phyloP scores from a whole-genome alignment of 2,329 filamentous ascomycete genomes.

The Cylindrodendrum hubeiense region DNA sequence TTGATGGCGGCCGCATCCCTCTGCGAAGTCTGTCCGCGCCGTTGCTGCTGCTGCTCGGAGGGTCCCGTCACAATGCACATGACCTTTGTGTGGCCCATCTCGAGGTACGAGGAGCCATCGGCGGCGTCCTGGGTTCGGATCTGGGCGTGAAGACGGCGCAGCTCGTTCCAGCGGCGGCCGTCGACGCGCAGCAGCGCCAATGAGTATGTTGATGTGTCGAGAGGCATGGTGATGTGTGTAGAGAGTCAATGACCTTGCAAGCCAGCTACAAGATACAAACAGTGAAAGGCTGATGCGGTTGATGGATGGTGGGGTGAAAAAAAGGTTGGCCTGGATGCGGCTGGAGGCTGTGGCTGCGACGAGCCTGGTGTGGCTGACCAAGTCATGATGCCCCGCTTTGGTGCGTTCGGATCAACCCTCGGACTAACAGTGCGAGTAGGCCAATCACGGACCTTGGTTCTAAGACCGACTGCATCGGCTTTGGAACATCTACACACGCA shows the following conservation, averaged over 20 bases:
- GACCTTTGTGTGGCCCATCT: conserved; percentile 98
- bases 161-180: conserved; percentile 95
- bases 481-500: conserved; percentile 36
- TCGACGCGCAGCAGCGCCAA: conserved; percentile 87
- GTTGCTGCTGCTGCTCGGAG: conserved; percentile 68
- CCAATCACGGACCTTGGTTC: conserved; percentile 16
- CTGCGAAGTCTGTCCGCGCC: conserved; percentile 59
- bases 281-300: too few relatives aligned
- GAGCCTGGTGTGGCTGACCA: conserved; percentile 15
- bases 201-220: conserved; percentile 93
- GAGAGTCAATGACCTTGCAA: neutral
- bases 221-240: conserved; percentile 74
- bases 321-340: conserved; percentile 35
- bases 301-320: conserved; percentile 43
- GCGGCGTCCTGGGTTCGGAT: conserved; percentile 93
- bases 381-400: neutral
- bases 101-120: conserved; percentile 92
- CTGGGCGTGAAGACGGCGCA: conserved; percentile 88
- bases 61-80: conserved; percentile 93
- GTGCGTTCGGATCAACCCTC: conserved; percentile 31
- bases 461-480: conserved; percentile 30
- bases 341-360: conserved; percentile 37
- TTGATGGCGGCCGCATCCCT: conserved; percentile 69
- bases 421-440: conserved; percentile 21
- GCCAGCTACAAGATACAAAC: neutral